A percentile compares a stretch with the other conserved stretches of the same genome.
phyloP scores from a whole-genome alignment of 495 filamentous ascomycete species.

The Apiosordaria backusii region DNA sequence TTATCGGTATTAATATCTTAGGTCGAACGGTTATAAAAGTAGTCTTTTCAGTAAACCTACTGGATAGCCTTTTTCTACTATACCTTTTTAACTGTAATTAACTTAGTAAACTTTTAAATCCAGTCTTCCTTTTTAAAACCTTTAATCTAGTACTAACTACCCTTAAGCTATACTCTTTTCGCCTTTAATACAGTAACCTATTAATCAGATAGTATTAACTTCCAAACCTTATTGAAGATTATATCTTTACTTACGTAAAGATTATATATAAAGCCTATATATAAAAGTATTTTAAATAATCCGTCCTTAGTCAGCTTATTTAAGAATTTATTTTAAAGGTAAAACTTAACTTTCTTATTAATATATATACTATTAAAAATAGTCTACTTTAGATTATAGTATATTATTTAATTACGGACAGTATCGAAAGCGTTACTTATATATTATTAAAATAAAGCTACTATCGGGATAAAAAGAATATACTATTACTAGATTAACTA shows the following conservation, averaged over 20 bases:
- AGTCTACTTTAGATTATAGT: slow-evolving; percentile 24
- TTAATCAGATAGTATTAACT: slow-evolving; percentile 20
- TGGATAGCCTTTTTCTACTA: slow-evolving; percentile 16
- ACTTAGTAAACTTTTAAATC: slow-evolving; percentile 14
- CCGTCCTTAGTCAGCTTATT: slow-evolving; percentile 15
- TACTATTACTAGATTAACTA: slow-evolving; percentile 22
- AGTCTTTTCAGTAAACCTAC: slow-evolving; percentile 23
- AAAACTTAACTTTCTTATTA: slow-evolving; percentile 23
- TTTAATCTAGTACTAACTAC: slow-evolving; percentile 18
- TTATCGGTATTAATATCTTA: slow-evolving; percentile 26
- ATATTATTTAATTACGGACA: slow-evolving; percentile 23
- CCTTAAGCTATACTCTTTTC: slow-evolving; percentile 26
- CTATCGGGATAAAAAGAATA: slow-evolving; percentile 9
- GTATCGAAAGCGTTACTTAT: slow-evolving; percentile 11
- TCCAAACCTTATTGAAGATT: slow-evolving; percentile 27
- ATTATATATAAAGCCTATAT: slow-evolving; percentile 28
- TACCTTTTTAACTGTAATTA: slow-evolving; percentile 16
- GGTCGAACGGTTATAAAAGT: slow-evolving; percentile 29
- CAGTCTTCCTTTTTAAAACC: slow-evolving; percentile 16
- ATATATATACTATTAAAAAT: slow-evolving; percentile 22
- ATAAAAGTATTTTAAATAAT: slow-evolving; percentile 21
- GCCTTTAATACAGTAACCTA: slow-evolving; percentile 22
- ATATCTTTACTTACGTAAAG: slow-evolving; percentile 20
- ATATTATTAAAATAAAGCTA: slow-evolving; percentile 10
- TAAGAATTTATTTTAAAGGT: slow-evolving; percentile 23